These are phyloP conservation scores for Rutstroemia sp. DNA, from an alignment of 2,329 filamentous ascomycete species.

Conservation along the genomic window DNA sequence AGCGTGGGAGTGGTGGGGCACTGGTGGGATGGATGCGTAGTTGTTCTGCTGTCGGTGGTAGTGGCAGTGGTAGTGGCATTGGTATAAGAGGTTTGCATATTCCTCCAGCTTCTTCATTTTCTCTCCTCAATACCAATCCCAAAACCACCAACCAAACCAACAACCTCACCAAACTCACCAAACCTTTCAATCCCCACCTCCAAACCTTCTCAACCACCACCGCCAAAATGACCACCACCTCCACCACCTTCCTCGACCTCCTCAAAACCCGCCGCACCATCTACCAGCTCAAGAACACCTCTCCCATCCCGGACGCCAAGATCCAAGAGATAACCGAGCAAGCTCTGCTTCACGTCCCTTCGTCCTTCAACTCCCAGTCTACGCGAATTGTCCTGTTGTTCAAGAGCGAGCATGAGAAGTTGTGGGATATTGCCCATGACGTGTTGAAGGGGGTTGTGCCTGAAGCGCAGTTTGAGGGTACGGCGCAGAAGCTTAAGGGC, in stretches of 20 bases:
- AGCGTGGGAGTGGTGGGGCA: too few species aligned
- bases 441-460: constrained; percentile 63
- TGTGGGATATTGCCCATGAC: constrained; percentile 70
- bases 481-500: constrained; percentile 29
- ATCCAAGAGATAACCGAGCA: constrained; percentile 59
- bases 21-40: too few species aligned
- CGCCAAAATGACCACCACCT: constrained; percentile 7
- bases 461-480: constrained; percentile 26
- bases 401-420: constrained; percentile 74
- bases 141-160: background rate
- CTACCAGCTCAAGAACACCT: constrained; percentile 60
- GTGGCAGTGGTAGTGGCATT: too few species aligned
- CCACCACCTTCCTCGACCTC: constrained; percentile 47
- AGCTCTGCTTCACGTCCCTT: constrained; percentile 63
- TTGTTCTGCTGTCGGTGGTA: too few species aligned
- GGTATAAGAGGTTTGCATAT: background rate
- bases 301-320: constrained; percentile 48
- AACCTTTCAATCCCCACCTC: too few species aligned
- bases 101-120: too few species aligned
- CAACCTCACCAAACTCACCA: background rate
- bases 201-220: background rate
- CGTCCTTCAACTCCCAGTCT: constrained; percentile 83
- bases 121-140: background rate
- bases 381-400: constrained; percentile 73
- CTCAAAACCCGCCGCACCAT: constrained; percentile 60